phyloP scores from a whole-genome alignment of 306 rosid species.

The Lathyrus sativus region DNA sequence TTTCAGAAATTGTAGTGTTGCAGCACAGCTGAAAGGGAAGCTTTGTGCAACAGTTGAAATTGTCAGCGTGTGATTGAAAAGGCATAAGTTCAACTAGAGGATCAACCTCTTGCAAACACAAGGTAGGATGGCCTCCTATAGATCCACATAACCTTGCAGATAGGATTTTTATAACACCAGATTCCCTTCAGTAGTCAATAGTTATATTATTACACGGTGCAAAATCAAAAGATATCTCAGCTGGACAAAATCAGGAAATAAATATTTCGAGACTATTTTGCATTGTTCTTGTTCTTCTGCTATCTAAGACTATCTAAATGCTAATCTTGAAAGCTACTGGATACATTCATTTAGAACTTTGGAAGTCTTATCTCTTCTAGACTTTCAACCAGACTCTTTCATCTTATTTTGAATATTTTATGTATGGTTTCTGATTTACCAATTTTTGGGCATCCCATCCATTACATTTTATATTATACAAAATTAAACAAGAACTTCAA shows the following conservation, averaged over 20 bases:
- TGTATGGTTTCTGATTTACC: slow-evolving; percentile 10
- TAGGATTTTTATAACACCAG: slow-evolving; percentile 8
- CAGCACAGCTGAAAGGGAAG: neutral
- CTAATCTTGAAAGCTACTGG: neutral
- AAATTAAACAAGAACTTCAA: slow-evolving; percentile 16
- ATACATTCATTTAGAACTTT: slow-evolving; percentile 5
- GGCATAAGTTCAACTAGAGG: neutral
- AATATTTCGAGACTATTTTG: slow-evolving; percentile 15
- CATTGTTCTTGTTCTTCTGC: slow-evolving; percentile 11
- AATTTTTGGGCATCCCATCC: slow-evolving; percentile 7
- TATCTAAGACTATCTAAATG: slow-evolving; percentile 8
- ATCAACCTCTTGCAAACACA: neutral
- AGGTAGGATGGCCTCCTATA: neutral
- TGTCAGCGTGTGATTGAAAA: neutral
- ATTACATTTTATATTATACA: slow-evolving; percentile 11
- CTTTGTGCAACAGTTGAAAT: slow-evolving; percentile 1
- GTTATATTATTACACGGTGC: slow-evolving; percentile 14
- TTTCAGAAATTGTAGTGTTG: neutral
- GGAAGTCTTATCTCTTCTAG: slow-evolving; percentile 17
- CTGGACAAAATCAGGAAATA: slow-evolving; percentile 6
- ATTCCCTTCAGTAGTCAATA: neutral
- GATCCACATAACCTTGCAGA: neutral
- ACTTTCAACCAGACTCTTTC: slow-evolving; percentile 6
- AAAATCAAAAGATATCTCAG: slow-evolving; percentile 14
- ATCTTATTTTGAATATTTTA: slow-evolving; percentile 2